phyloP scores from a whole-genome alignment of 129 eudicot genomes.

The Artemisia tridentata region DNA sequence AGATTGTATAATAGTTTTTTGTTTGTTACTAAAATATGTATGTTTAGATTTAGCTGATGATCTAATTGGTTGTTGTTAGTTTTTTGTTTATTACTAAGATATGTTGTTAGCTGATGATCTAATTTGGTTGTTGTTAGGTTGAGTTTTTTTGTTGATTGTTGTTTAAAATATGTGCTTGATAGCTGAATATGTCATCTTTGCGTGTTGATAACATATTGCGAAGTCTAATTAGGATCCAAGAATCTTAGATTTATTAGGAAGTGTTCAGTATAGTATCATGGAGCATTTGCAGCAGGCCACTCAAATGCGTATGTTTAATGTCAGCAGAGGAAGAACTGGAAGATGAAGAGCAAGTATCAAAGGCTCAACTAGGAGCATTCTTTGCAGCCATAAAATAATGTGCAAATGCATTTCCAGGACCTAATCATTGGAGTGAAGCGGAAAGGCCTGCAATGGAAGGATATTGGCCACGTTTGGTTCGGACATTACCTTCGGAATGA shows the following conservation, averaged over 20 bases:
- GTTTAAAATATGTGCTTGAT: no score
- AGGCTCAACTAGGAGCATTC: constrained; percentile 93
- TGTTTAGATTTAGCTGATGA: no score
- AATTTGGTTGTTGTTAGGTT: no score
- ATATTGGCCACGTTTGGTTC: constrained; percentile 85
- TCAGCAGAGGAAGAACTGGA: constrained; percentile 89
- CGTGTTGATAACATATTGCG: no score
- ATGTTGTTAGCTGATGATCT: no score
- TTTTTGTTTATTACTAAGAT: no score
- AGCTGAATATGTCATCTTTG: no score
- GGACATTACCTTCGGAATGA: constrained; percentile 58
- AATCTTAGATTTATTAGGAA: not conserved
- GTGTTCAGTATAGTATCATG: constrained; percentile 4
- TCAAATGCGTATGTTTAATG: constrained; percentile 26
- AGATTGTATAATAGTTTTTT: no score
- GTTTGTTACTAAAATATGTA: no score
- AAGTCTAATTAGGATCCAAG: no score
- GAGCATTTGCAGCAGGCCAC: constrained; percentile 16
- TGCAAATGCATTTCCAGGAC: constrained; percentile 86
- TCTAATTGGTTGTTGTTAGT: no score
- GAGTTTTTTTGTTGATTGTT: no score
- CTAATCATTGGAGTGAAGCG: constrained; percentile 98
- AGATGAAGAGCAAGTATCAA: constrained; percentile 79
- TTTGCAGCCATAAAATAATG: constrained; percentile 93
- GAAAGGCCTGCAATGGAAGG: constrained; percentile 89